Conservation (phyloP, 2,329 filamentous ascomycete genomes). For the Colletotrichum endophyticum region DNA sequence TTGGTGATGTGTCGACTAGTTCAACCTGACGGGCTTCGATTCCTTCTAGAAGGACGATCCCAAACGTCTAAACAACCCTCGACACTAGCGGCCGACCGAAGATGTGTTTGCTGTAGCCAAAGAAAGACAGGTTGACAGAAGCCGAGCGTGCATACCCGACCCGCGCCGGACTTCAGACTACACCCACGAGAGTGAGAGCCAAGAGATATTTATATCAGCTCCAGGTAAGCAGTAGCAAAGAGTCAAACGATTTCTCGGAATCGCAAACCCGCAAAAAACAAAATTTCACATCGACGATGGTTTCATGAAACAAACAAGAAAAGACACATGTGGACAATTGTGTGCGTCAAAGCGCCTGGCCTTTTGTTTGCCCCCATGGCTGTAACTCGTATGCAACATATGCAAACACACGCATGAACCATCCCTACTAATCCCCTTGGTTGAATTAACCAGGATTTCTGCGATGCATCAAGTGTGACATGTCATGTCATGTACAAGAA, state of each 20-base stretch:
- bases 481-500: neutral
- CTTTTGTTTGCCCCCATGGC: neutral
- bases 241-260: neutral
- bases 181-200: neutral
- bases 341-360: neutral
- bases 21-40: neutral
- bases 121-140: neutral
- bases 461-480: neutral
- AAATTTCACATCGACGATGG: neutral
- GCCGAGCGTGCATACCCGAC: neutral
- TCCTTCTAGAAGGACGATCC: neutral
- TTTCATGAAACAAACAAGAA: neutral
- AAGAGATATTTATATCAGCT: neutral
- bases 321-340: neutral
- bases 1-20: neutral
- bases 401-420: conserved; percentile 1
- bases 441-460: neutral
- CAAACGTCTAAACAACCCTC: neutral
- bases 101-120: neutral
- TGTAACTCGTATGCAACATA: neutral
- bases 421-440: neutral
- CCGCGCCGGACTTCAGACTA: neutral
- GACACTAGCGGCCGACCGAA: neutral
- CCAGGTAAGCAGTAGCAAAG: fast-evolving
- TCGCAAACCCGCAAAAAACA: neutral